Evolutionary conservation across 2,329 filamentous ascomycete genomes (phyloP).

Genomic region (Cladophialophora exuberans): DNA sequence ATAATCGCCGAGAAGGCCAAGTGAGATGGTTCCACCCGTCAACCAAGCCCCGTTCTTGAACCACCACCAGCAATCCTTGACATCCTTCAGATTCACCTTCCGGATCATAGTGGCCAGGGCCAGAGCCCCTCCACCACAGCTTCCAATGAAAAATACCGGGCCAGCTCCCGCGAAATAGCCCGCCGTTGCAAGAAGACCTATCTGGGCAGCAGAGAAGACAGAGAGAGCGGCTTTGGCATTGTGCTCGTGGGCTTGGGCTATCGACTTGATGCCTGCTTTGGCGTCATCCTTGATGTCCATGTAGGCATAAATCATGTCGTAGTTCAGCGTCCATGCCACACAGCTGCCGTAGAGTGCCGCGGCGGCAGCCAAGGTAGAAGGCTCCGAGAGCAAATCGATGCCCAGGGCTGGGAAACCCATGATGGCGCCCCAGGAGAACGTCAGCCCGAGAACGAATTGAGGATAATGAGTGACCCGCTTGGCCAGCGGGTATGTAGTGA

Average conservation of each 20-base stretch:
- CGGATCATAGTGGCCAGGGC: slow-evolving; percentile 63
- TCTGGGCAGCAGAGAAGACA: slow-evolving; percentile 45
- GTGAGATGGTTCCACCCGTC: slow-evolving; percentile 61
- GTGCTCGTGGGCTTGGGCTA: slow-evolving; percentile 53
- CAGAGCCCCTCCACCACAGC: slow-evolving; percentile 59
- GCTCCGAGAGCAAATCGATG: slow-evolving; percentile 47
- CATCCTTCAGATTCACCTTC: slow-evolving; percentile 60
- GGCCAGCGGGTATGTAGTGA: slow-evolving; percentile 54
- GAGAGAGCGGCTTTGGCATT: slow-evolving; percentile 50
- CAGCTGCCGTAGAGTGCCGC: slow-evolving; percentile 51
- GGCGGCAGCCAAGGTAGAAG: slow-evolving; percentile 42
- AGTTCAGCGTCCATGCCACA: slow-evolving; percentile 53
- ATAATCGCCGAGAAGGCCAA: slow-evolving; percentile 62
- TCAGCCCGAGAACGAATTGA: slow-evolving; percentile 55
- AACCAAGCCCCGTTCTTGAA: slow-evolving; percentile 65
- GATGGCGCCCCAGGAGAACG: slow-evolving; percentile 56
- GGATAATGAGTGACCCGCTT: slow-evolving; percentile 59
- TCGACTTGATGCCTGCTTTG: slow-evolving; percentile 55
- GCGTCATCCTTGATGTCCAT: slow-evolving; percentile 57
- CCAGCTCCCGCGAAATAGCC: slow-evolving; percentile 57
- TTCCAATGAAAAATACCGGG: slow-evolving; percentile 61
- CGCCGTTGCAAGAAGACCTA: slow-evolving; percentile 47
- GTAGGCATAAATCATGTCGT: slow-evolving; percentile 57
- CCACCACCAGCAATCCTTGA: slow-evolving; percentile 66
- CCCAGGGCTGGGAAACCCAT: slow-evolving; percentile 53